Conservation (phyloP, 116 monocot genomes). For the Phalaenopsis hybrid region DNA sequence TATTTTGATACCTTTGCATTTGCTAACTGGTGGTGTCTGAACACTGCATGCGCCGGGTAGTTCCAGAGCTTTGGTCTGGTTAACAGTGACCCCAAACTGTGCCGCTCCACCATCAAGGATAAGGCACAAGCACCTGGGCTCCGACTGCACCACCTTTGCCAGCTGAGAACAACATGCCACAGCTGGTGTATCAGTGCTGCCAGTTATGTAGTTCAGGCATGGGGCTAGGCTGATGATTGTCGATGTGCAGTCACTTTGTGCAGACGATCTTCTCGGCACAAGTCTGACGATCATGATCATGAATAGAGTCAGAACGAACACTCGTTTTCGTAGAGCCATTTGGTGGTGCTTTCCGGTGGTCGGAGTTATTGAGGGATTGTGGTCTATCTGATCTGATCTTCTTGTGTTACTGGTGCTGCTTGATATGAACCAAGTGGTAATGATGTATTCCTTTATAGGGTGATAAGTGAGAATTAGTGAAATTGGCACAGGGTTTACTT, state of each 20-base stretch:
- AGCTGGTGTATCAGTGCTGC: constrained; percentile 8
- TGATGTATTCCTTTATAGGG: neutral
- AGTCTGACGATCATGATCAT: neutral
- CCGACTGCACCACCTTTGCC: constrained; percentile 12
- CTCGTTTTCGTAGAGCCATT: neutral
- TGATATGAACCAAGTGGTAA: neutral
- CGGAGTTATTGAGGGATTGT: neutral
- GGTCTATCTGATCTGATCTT: too few relatives aligned
- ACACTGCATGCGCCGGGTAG: constrained; percentile 22
- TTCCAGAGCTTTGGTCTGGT: constrained; percentile 20
- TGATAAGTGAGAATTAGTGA: neutral
- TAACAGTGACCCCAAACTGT: constrained; percentile 15
- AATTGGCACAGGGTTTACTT: neutral
- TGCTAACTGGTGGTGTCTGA: constrained; percentile 16
- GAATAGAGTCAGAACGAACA: neutral
- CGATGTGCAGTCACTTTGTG: constrained; percentile 9
- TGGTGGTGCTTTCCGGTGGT: neutral
- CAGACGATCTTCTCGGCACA: neutral
- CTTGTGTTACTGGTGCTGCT: too few relatives aligned
- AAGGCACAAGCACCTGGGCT: constrained; percentile 17
- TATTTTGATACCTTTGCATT: constrained; percentile 9
- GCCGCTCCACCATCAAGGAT: constrained; percentile 19
- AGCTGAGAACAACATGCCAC: constrained; percentile 24
- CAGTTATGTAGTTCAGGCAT: constrained; percentile 15
- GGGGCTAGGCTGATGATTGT: constrained; percentile 16